Base-by-base conservation (phyloP, 1,284 basidiomycete species). In the Cryptococcus sp. region DNA sequence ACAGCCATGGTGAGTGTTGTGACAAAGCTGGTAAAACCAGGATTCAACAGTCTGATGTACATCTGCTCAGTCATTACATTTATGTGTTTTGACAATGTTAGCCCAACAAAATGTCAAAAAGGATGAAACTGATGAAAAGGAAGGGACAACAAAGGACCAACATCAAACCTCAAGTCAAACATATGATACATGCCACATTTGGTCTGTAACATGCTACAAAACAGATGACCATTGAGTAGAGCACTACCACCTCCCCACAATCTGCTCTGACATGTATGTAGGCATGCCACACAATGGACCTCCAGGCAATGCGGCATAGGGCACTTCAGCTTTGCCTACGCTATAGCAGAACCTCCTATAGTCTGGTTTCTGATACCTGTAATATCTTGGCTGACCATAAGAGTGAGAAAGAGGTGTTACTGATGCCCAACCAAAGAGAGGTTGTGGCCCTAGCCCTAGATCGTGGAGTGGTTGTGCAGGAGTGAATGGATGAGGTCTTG, bases 241-340 rank as follows among this genome's bases (percentile, higher is more conserved):
- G 31, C 23, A 31, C 47, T 44, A 61, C 49, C 39, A 47, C 41
- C 45, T 31, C 22, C 61, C 55, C 0, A 65, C 56, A 20, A 65
- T 23, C 50, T 66, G 62, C 15, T 64, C 58, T 17, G 56, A 55
- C 66, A 67, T 66, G 40, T 61, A 50, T 4, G 60, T 44, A 8
- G 61, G 60, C 44, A 53, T 58, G 1, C 69, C 69, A 50, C 54
- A 57, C 38, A 71, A 55, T 23, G 67, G 69, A 16, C 69, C 69
- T 16, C 69, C 69, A 15, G 69, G 67, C 38, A 69, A 46, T 3
- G 64, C 48, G 7, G 69, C 67, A 62, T 61, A 68, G 2, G 65
- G 69, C 10, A 70, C 70, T 57, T 70, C 70, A 20, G 70, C 69
- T 50, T 72, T 72, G 6, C 70, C 70, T 7, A 72, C 69, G 46